Evolutionary conservation across 441 rosid genomes (phyloP).

Genomic region (Lagerstroemia fauriei): DNA sequence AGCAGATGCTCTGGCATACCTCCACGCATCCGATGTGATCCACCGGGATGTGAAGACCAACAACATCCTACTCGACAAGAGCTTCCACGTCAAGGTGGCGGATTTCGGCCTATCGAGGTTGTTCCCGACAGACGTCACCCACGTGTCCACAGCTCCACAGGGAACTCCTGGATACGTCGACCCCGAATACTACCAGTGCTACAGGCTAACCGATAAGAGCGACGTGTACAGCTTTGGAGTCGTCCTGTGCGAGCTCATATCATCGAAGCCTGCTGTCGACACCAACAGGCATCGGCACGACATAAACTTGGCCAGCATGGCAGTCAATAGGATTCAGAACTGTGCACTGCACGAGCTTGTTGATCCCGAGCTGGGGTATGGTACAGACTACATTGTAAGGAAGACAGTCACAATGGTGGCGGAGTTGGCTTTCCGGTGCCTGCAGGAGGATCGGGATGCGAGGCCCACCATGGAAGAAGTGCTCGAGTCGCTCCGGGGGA

Average conservation of each 20-base stretch:
- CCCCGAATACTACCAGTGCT: conserved; percentile 32
- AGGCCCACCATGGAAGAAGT: conserved; percentile 31
- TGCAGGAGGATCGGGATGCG: conserved; percentile 25
- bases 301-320: conserved; percentile 31
- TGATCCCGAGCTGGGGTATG: conserved; percentile 14
- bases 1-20: conserved; percentile 27
- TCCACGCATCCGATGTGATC: conserved; percentile 24
- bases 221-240: conserved; percentile 32
- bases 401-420: conserved; percentile 19
- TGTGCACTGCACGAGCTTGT: conserved; percentile 19
- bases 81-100: conserved; percentile 26
- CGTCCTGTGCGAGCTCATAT: conserved; percentile 28
- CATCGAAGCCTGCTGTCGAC: conserved; percentile 26
- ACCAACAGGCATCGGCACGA: conserved; percentile 27
- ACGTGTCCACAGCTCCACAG: conserved; percentile 31
- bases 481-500: conserved; percentile 10
- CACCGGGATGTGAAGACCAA: conserved; percentile 31
- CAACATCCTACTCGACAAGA: conserved; percentile 26
- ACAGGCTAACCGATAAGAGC: conserved; percentile 26
- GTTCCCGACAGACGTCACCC: conserved; percentile 30
- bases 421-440: conserved; percentile 31
- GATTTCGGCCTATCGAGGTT: conserved; percentile 31
- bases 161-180: conserved; percentile 33
- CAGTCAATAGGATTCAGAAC: conserved; percentile 23
- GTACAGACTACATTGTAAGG: conserved; percentile 19